A percentile compares a stretch with the other conserved stretches of the same genome.
These are phyloP conservation scores for Alternaria incomplexa DNA, from an alignment of 2,329 filamentous ascomycete species.

Conservation along the genomic window DNA sequence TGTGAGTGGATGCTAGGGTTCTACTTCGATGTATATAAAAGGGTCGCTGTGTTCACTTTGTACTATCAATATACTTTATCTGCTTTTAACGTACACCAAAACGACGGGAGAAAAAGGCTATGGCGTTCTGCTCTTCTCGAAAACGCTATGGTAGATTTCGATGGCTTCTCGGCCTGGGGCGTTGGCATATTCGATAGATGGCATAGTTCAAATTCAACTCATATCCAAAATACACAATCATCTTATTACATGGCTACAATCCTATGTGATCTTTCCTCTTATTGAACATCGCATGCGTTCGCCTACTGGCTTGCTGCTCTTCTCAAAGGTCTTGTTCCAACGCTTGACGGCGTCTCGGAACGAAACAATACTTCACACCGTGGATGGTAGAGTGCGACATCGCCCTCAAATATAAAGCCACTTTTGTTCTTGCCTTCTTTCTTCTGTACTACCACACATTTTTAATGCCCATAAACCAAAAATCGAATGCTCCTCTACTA, in stretches of 20 bases:
- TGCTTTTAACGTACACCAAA: too few relatives aligned
- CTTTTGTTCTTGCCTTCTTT: neutral
- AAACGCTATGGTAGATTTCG: fast-evolving
- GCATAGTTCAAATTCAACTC: neutral
- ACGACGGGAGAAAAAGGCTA: too few relatives aligned
- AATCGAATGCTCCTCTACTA: too few relatives aligned
- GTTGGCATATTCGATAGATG: neutral
- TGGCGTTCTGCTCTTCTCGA: neutral
- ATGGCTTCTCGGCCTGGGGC: neutral
- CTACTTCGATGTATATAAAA: neutral
- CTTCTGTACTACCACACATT: neutral
- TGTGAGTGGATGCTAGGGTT: neutral
- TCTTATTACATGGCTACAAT: neutral
- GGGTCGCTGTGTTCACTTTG: fast-evolving
- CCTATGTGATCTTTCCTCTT: neutral
- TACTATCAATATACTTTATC: too few relatives aligned
- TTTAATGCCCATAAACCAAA: neutral
- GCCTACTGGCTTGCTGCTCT: too few relatives aligned
- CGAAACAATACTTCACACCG: neutral
- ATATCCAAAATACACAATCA: neutral
- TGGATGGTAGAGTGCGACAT: neutral
- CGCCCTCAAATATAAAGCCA: neutral
- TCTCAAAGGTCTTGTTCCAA: too few relatives aligned
- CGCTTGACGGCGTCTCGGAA: too few relatives aligned
- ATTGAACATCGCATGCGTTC: too few relatives aligned